A percentile compares a stretch with the other conserved stretches of the same genome.
Evolutionary conservation across 1,284 basidiomycete species (phyloP).

Genomic region (Austroboletus olivaceoglutinosus): DNA sequence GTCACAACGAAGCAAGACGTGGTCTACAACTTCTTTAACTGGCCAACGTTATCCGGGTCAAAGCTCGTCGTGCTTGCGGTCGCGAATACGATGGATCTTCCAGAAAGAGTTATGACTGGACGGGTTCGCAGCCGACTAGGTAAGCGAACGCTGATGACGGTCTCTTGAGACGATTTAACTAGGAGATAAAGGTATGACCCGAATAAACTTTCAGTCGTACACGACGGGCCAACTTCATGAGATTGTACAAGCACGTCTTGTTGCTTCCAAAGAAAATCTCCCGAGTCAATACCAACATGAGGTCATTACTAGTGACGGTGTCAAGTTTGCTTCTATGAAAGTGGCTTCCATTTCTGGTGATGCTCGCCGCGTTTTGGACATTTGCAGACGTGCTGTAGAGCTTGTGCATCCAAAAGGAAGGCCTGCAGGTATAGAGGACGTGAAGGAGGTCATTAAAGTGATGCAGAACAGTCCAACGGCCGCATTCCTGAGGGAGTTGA

Average conservation of each 20-base stretch:
- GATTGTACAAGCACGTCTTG: slow-evolving; percentile 83
- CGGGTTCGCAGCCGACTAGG: slow-evolving; percentile 92
- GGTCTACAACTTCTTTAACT: slow-evolving; percentile 99
- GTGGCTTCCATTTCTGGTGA: slow-evolving; percentile 94
- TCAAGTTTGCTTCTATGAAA: slow-evolving; percentile 88
- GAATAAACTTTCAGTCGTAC: slow-evolving; percentile 95
- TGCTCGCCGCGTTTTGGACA: slow-evolving; percentile 90
- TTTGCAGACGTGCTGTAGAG: slow-evolving; percentile 88
- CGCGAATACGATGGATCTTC: slow-evolving; percentile 98
- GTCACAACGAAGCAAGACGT: slow-evolving; percentile 97
- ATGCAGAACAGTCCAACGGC: slow-evolving; percentile 93
- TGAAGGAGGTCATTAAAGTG: slow-evolving; percentile 78
- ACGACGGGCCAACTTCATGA: slow-evolving; percentile 76
- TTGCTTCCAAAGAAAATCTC: slow-evolving; percentile 53
- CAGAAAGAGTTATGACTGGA: slow-evolving; percentile 89
- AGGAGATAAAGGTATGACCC: slow-evolving; percentile 72
- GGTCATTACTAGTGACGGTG: slow-evolving; percentile 75
- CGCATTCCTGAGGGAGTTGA: slow-evolving; percentile 76
- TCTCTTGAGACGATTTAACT: slow-evolving; percentile 3
- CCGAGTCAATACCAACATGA: slow-evolving; percentile 35
- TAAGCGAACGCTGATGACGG: slow-evolving; percentile 36
- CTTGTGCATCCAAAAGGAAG: slow-evolving; percentile 54
- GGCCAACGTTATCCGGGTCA: slow-evolving; percentile 88
- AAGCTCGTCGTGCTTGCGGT: slow-evolving; percentile 95
- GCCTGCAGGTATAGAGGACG: slow-evolving; percentile 70